Evolutionary conservation across 345 rosid species (phyloP).

Genomic region (Eucalyptus paniculata): DNA sequence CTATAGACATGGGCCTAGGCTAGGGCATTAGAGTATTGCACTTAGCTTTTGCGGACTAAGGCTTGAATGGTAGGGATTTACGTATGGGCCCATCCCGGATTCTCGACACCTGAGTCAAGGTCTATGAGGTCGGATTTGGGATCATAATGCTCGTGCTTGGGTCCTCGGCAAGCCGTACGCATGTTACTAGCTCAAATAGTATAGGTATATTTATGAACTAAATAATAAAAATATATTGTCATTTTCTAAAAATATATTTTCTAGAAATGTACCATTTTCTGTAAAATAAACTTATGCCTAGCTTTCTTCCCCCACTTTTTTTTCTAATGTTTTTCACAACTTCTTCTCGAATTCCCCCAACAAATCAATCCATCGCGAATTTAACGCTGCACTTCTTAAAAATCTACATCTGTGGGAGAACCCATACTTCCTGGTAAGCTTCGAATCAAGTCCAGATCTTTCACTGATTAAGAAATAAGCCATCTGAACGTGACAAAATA

Average conservation of each 20-base stretch:
- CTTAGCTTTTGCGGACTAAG: neutral
- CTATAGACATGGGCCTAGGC: neutral
- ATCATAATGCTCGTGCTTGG: neutral
- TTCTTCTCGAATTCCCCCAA: neutral
- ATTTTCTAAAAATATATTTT: neutral
- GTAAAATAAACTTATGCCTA: neutral
- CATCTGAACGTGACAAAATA: neutral
- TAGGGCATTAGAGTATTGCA: accelerated
- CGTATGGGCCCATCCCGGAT: accelerated
- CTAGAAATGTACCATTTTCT: neutral
- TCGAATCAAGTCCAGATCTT: neutral
- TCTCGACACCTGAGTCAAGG: too few species aligned
- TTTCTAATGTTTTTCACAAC: neutral
- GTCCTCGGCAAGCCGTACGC: accelerated
- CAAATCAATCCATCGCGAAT: neutral
- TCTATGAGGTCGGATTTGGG: too few species aligned
- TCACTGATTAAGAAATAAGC: neutral
- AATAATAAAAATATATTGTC: too few species aligned
- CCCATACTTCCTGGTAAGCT: neutral
- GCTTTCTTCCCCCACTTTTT: accelerated
- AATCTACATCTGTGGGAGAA: neutral
- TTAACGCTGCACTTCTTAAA: neutral
- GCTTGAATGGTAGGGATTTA: too few species aligned
- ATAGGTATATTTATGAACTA: neutral
- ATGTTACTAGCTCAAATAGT: too few species aligned